A percentile compares a stretch with the other conserved stretches of the same genome.
These are phyloP conservation scores for Candida parachauliodes DNA, from an alignment of 805 yeast species.

Conservation along the genomic window DNA sequence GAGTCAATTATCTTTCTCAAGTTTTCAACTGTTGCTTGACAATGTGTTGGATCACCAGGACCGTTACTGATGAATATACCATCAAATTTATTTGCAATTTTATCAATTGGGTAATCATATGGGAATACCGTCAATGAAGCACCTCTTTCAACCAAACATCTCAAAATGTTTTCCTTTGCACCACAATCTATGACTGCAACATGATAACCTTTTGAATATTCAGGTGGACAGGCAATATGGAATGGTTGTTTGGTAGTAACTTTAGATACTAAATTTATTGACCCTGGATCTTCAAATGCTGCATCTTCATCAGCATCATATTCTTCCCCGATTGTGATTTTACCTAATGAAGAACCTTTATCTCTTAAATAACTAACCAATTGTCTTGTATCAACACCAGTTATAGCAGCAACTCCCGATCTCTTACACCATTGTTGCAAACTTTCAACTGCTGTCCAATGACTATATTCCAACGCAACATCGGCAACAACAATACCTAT, in stretches of 20 bases:
- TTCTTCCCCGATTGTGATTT: slow-evolving; percentile 85
- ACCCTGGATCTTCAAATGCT: slow-evolving; percentile 86
- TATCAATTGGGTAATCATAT: slow-evolving; percentile 88
- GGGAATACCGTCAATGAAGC: slow-evolving; percentile 97
- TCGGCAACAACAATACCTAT: slow-evolving; percentile 95
- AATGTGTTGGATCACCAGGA: slow-evolving; percentile 96
- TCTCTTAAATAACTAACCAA: slow-evolving; percentile 91
- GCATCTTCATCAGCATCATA: slow-evolving; percentile 90
- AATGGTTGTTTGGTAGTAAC: slow-evolving; percentile 95
- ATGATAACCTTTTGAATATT: slow-evolving; percentile 56
- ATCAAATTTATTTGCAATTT: slow-evolving; percentile 87
- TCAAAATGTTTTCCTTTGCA: slow-evolving; percentile 93
- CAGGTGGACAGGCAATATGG: slow-evolving; percentile 67
- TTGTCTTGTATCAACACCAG: slow-evolving; percentile 97
- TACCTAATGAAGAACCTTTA: slow-evolving; percentile 91
- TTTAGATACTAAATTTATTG: slow-evolving; percentile 83
- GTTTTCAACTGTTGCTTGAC: slow-evolving; percentile 71
- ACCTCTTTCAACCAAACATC: slow-evolving; percentile 92
- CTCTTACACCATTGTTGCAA: slow-evolving; percentile 94
- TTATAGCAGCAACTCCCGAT: slow-evolving; percentile 89
- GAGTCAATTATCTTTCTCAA: slow-evolving; percentile 66
- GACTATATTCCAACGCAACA: slow-evolving; percentile 93
- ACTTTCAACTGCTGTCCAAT: slow-evolving; percentile 98
- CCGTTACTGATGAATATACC: slow-evolving; percentile 95
- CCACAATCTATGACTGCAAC: slow-evolving; percentile 97